These are phyloP conservation scores for Byssoonygena ceratinophila DNA, from an alignment of 2,329 filamentous ascomycete species.

Conservation along the genomic window DNA sequence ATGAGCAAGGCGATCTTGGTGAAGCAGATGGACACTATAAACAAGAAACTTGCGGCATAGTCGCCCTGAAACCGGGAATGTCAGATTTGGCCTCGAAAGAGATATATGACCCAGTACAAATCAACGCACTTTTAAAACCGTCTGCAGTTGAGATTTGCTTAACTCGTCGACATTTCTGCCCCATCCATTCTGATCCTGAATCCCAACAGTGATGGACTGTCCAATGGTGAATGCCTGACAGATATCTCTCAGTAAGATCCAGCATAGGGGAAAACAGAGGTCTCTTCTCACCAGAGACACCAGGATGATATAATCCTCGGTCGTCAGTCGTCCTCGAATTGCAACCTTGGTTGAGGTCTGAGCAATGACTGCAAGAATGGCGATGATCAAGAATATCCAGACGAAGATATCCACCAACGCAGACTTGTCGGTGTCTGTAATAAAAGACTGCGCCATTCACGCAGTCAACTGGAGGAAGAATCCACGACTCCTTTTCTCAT, in stretches of 20 bases:
- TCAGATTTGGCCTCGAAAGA: not conserved
- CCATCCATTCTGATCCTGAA: constrained; percentile 12
- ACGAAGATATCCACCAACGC: constrained; percentile 15
- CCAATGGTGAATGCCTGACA: constrained; percentile 4
- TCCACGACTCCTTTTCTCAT: constrained; percentile 6
- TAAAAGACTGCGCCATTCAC: constrained; percentile 12
- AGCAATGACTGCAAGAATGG: constrained; percentile 10
- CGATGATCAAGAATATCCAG: constrained; percentile 12
- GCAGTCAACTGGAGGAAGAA: not conserved
- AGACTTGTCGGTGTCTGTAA: constrained; percentile 14
- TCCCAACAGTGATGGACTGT: constrained; percentile 12
- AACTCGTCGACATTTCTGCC: constrained; percentile 8
- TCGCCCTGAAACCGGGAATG: constrained; percentile 17
- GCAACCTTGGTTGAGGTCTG: constrained; percentile 11
- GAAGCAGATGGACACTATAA: constrained; percentile 22
- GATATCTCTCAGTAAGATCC: not conserved
- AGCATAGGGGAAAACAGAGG: not conserved
- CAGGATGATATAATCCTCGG: constrained; percentile 15
- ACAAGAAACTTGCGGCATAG: constrained; percentile 22
- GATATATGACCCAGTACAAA: not conserved
- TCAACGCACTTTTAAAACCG: constrained; percentile 11
- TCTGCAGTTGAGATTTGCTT: constrained; percentile 6
- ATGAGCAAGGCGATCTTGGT: constrained; percentile 24
- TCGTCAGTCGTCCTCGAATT: constrained; percentile 9
- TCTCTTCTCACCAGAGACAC: constrained; percentile 7